Base-by-base conservation (phyloP, 345 rosid genomes). In the Salix brachista region DNA sequence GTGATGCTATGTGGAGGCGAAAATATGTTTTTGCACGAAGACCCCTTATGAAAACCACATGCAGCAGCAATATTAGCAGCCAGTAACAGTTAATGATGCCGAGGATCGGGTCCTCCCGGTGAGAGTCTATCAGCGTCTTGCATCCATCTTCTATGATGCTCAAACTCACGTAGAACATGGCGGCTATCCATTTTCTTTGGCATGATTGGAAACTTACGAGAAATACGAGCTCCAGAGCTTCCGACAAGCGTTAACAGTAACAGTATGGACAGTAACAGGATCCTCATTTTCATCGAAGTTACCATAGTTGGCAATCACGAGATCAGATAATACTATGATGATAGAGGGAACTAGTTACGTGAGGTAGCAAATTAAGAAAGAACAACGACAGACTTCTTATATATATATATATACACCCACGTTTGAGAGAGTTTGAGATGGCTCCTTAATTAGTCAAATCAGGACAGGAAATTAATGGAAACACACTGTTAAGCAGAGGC, bases 61-160 rank as follows among this genome's bases (percentile, higher is more conserved):
- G 26, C 14, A 56, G 10, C 62, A n/a, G 5, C 3, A 56, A 1
- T 8, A 52, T 8, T n/a, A 56, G 62, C 62, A 56, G 62, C 4
- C 23, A 25, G 11, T 9, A 56, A 41, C 18, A n/a, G 0, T 46
- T 78, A 71, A 67, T 88, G 86, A 76, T 88, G 90, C 8, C 74
- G 61, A 42, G 88, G 76, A 78, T 88, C 88, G 8, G 91, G 91
- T 23, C 91, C 91, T 48, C 86, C 89, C 0, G 89, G 89, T 0
- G 89, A 67, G 16, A 74, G 6, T 69, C 89, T 81, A 0, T 78
- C 44, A 7, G 78, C 66, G 8, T n/a, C 81, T 66, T 68, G 65
- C 81, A 73, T 70, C 78, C 34, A 71, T 30, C 81, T 79, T 8
- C 71, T 25, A 41, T 67, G 26, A 34, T 44, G 26, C 28, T 36